Conservation (phyloP, 306 rosid species). For the Trifolium pratense region DNA sequence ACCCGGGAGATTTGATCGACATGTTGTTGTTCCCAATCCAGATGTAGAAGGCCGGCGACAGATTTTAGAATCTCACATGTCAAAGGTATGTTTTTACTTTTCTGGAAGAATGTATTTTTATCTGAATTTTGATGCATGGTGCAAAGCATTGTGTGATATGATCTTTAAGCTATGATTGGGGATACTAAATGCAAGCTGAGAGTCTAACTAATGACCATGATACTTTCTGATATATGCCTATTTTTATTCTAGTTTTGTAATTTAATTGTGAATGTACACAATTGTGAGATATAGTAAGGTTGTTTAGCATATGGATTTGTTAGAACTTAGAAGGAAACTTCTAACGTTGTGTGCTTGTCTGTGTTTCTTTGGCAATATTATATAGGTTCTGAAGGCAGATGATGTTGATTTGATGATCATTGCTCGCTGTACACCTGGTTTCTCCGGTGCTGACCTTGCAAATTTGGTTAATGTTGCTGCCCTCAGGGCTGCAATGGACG, state of each 20-base stretch:
- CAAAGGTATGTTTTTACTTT: slow-evolving; percentile 64
- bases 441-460: slow-evolving; percentile 94
- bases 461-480: slow-evolving; percentile 90
- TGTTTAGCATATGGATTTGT: not conserved
- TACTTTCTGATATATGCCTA: not conserved
- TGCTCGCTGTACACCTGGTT: slow-evolving; percentile 89
- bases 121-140: too few species aligned
- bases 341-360: not conserved
- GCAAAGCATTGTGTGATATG: too few species aligned
- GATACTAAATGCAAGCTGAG: not conserved
- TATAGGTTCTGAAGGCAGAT: slow-evolving; percentile 78
- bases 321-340: slow-evolving; percentile 19
- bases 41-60: slow-evolving; percentile 96
- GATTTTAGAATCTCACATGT: slow-evolving; percentile 87
- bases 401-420: slow-evolving; percentile 82
- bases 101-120: not conserved
- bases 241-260: not conserved
- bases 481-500: slow-evolving; percentile 89
- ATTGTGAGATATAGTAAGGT: too few species aligned
- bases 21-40: slow-evolving; percentile 88
- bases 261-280: too few species aligned
- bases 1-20: slow-evolving; percentile 92
- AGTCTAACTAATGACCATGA: not conserved
- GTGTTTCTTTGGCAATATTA: slow-evolving; percentile 16
- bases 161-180: too few species aligned